phyloP scores from a whole-genome alignment of 1,284 basidiomycete genomes.

The Meira miltonrushii region DNA sequence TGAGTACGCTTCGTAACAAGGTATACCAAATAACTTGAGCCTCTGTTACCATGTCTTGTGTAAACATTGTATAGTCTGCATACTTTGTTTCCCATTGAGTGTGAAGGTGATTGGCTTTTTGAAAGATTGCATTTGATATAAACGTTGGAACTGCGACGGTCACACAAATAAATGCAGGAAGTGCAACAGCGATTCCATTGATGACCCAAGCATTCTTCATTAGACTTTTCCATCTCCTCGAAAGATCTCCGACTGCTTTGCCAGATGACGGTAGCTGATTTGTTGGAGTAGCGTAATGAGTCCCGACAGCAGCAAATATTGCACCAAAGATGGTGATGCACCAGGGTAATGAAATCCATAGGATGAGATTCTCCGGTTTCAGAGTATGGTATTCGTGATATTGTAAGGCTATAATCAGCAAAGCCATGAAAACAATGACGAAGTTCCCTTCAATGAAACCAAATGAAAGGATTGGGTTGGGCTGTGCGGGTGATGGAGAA shows the following conservation, averaged over 20 bases:
- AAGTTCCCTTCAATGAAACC: background rate
- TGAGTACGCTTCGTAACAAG: background rate
- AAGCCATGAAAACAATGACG: background rate
- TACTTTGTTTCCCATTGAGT: background rate
- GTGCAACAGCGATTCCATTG: background rate
- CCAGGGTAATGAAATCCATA: background rate
- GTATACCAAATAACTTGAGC: background rate
- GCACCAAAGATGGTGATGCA: constrained; percentile 1
- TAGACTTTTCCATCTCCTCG: background rate
- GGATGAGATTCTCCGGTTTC: too few species aligned
- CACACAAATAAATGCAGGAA: background rate
- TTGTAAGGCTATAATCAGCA: too few species aligned
- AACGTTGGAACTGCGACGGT: background rate
- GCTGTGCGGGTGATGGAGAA: background rate
- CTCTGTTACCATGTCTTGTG: constrained; percentile 4
- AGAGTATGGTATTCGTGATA: too few species aligned
- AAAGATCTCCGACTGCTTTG: too few species aligned
- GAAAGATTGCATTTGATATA: background rate
- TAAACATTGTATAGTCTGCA: background rate
- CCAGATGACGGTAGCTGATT: too few species aligned
- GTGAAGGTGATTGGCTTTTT: background rate
- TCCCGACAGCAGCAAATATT: constrained; percentile 4
- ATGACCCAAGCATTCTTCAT: background rate
- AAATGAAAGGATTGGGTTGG: background rate
- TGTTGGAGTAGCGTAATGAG: constrained; percentile 5